Conservation (phyloP, 192 early-diverging fungal genomes). For the Rhizophagus clarus region DNA sequence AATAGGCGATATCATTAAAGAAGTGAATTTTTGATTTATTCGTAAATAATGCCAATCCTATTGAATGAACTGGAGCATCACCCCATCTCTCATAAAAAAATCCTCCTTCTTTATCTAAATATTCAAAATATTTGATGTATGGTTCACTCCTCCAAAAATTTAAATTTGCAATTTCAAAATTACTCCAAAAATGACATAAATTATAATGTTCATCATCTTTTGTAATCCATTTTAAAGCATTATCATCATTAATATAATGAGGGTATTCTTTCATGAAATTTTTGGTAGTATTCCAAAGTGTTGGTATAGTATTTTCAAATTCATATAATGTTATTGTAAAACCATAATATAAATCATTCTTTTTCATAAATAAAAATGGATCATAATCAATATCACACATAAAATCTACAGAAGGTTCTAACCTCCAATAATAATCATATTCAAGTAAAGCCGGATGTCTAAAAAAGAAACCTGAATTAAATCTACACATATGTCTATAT, state of each 20-base stretch:
- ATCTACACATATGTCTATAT: constrained; percentile 92
- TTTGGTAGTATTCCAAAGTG: constrained; percentile 71
- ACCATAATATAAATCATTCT: constrained; percentile 74
- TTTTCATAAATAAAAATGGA: constrained; percentile 77
- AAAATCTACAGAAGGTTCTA: constrained; percentile 83
- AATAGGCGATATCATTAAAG: constrained; percentile 75
- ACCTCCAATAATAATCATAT: constrained; percentile 84
- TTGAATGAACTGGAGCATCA: constrained; percentile 75
- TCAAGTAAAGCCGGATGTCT: constrained; percentile 65
- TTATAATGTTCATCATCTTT: constrained; percentile 40
- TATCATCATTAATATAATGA: constrained; percentile 51
- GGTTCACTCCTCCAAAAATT: constrained; percentile 67
- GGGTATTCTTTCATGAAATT: constrained; percentile 57
- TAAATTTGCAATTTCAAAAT: constrained; percentile 85
- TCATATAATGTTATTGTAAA: constrained; percentile 73
- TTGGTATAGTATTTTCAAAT: constrained; percentile 65
- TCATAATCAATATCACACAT: constrained; percentile 80
- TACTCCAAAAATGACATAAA: constrained; percentile 78
- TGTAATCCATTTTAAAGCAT: constrained; percentile 58
- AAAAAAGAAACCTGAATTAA: constrained; percentile 77
- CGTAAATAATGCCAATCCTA: constrained; percentile 62
- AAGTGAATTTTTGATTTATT: constrained; percentile 68
- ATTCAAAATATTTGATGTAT: constrained; percentile 65
- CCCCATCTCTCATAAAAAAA: constrained; percentile 88
- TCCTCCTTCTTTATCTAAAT: constrained; percentile 76